Evolutionary conservation across 2,329 filamentous ascomycete genomes (phyloP), one percentile per base, ranked within the genome.

Genomic region (Aquanectria penicillioides): DNA sequence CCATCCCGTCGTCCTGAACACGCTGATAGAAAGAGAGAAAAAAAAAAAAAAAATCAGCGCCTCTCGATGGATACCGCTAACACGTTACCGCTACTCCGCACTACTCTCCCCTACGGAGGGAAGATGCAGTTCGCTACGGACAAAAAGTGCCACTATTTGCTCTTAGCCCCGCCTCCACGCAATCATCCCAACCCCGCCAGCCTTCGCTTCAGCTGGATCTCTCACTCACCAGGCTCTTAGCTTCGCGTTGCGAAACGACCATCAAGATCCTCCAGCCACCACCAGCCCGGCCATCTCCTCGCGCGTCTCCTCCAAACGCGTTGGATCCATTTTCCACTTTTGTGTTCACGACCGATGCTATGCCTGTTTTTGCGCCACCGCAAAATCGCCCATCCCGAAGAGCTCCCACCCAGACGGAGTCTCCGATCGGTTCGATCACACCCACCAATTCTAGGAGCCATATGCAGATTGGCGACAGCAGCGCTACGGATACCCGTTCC

Each of bases 131-230:
- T 44, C 34, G 41, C 41, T 37, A 38, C 36, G 41, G 43, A 46
- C 40, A 44, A 47, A 22, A 10, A 18, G 26, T 31, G 50, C 50
- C 29, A 12, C 26, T 20, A 22, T 26, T 18, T 22, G 41, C 15
- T 22, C 31, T 22, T 44, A 44, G 41, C 41, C 20, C 43, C 50
- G 23, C 29, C 31, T 22, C 50, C 41, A 44, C 29, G 40, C 40
- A 46, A 46, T 46, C 40, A 12, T 31, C 40, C 34, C 18, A 34
- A 18, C 51, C 41, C 33, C 25, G 20, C 43, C 28, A 17, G 31
- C 17, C 33, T 44, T 31, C 23, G 13, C 26, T 57, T 57, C 54
- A 50, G 54, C 54, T 57, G 46, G 46, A 26, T 20, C 31, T 11
- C 29, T 50, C 23, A 20, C 29, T 15, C 53, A 37, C 29, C 25